A percentile compares a stretch with the other conserved stretches of the same genome.
These are phyloP conservation scores for Cyberlindnera japonica DNA, from an alignment of 805 yeast species.

Conservation along the genomic window DNA sequence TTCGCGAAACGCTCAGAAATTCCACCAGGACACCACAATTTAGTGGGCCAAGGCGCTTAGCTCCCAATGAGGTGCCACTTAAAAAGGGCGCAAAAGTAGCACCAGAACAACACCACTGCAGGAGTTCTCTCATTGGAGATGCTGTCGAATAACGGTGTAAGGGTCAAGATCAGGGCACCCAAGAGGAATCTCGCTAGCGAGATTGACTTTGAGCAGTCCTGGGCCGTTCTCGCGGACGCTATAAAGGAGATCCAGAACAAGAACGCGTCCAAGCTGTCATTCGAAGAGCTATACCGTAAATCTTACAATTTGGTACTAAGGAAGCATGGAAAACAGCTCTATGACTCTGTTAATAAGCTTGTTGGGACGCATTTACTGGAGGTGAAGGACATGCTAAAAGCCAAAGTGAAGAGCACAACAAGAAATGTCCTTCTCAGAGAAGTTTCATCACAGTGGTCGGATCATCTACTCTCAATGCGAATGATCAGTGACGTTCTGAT, in stretches of 20 bases:
- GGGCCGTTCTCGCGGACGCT: conserved; percentile 65
- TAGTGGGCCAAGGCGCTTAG: neutral
- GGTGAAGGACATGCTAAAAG: conserved; percentile 20
- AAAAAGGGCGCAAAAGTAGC: neutral
- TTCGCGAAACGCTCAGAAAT: too few species aligned
- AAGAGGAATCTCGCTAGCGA: conserved; percentile 32
- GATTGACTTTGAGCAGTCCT: conserved; percentile 59
- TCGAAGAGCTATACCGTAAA: conserved; percentile 76
- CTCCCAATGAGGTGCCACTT: too few species aligned
- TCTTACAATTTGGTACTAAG: conserved; percentile 74
- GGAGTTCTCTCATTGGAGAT: neutral
- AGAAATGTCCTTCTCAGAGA: conserved; percentile 33
- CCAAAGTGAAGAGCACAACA: conserved; percentile 15
- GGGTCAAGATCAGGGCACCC: conserved; percentile 66
- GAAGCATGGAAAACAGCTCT: conserved; percentile 62
- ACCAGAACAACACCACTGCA: neutral
- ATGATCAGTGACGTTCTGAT: conserved; percentile 80
- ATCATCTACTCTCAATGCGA: conserved; percentile 67
- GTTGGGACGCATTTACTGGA: conserved; percentile 45
- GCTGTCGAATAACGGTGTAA: conserved; percentile 35
- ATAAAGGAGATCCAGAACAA: conserved; percentile 67
- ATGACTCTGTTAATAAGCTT: conserved; percentile 52
- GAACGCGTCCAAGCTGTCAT: conserved; percentile 70
- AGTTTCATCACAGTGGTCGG: conserved; percentile 53
- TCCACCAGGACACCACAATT: neutral